Evolutionary conservation across 2,329 filamentous ascomycete genomes (phyloP).

Genomic region (Colletotrichum cuscutae): DNA sequence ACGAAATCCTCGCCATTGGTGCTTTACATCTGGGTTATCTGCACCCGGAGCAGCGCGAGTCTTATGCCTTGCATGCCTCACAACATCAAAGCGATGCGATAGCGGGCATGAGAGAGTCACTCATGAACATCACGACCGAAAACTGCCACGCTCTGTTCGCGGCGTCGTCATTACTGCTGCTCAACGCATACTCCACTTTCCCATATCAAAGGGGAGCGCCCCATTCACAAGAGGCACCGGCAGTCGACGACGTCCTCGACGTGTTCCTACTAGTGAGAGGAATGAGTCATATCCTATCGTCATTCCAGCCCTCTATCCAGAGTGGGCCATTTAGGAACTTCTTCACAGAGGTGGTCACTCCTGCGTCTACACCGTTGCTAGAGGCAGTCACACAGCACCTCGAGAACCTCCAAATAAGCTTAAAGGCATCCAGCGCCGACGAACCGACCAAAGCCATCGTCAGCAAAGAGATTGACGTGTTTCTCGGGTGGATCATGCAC

Average conservation of each 20-base stretch:
- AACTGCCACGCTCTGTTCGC: constrained; percentile 47
- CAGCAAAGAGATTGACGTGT: background rate
- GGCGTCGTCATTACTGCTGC: constrained; percentile 43
- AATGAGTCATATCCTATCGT: constrained; percentile 43
- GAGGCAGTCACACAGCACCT: constrained; percentile 16
- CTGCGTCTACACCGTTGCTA: constrained; percentile 19
- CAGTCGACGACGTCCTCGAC: constrained; percentile 45
- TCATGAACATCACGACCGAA: constrained; percentile 40
- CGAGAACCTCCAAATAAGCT: background rate
- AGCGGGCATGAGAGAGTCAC: constrained; percentile 41
- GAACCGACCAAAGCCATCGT: background rate
- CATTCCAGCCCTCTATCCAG: constrained; percentile 38
- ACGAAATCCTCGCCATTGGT: constrained; percentile 45
- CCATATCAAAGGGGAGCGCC: constrained; percentile 30
- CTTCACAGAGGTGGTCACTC: constrained; percentile 32
- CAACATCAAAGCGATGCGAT: constrained; percentile 47
- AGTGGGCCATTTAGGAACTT: constrained; percentile 37
- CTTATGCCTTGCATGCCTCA: constrained; percentile 42
- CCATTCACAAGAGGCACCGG: constrained; percentile 34
- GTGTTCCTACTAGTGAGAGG: constrained; percentile 45
- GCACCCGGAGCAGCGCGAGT: constrained; percentile 38
- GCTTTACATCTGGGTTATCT: constrained; percentile 44
- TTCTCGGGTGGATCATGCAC: constrained; percentile 26
- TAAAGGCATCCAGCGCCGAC: background rate
- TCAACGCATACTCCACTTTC: constrained; percentile 45